Conservation (phyloP, 1,284 basidiomycete genomes). For the Ustilago curta region DNA sequence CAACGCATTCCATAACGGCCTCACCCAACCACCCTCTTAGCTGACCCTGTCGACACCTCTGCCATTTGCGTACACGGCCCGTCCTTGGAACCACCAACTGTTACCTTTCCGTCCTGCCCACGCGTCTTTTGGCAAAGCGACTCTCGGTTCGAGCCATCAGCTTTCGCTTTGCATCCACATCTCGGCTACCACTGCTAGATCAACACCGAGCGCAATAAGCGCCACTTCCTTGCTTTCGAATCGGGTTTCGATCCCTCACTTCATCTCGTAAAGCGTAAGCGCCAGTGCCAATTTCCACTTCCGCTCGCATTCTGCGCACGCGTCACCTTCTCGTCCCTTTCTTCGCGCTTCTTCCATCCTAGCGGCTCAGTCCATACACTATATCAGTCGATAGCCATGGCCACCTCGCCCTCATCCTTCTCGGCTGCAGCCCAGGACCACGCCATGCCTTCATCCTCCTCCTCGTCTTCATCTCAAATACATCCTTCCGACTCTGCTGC, state of each 20-base stretch:
- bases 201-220: no score
- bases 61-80: not conserved
- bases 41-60: not conserved
- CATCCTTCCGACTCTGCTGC: not conserved
- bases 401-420: slow-evolving; percentile 1
- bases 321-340: not conserved
- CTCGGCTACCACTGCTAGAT: no score
- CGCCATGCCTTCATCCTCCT: not conserved
- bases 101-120: not conserved
- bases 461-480: slow-evolving; percentile 13
- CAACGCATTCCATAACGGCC: no score
- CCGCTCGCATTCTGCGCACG: no score
- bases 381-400: not conserved
- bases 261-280: no score
- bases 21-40: no score
- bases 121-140: no score
- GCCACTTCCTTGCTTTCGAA: no score
- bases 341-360: not conserved
- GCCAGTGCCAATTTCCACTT: no score
- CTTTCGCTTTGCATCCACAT: no score
- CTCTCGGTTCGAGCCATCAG: no score
- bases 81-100: not conserved
- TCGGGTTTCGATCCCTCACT: no score
- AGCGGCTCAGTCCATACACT: not conserved
- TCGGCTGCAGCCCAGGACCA: not conserved